phyloP scores from a whole-genome alignment of 2,329 filamentous ascomycete genomes.

The Lithohypha guttulata region DNA sequence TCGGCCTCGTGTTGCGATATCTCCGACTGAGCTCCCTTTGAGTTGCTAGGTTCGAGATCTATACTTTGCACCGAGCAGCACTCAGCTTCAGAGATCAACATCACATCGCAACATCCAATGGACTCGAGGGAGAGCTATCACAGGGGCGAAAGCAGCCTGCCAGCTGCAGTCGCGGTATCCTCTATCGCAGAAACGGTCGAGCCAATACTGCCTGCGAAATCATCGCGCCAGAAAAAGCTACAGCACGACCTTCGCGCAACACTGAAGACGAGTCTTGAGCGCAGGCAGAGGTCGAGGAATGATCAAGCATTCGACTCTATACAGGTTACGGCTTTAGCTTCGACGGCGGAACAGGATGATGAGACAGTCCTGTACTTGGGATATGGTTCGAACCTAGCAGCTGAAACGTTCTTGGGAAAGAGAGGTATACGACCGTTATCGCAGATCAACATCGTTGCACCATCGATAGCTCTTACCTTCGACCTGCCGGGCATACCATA shows the following conservation, averaged over 20 bases:
- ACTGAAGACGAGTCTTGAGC: slow-evolving; percentile 4
- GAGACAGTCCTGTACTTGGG: slow-evolving; percentile 66
- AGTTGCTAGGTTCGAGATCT: too few relatives aligned
- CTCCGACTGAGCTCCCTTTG: too few relatives aligned
- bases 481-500: slow-evolving; percentile 81
- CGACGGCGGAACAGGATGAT: neutral
- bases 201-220: neutral
- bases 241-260: neutral
- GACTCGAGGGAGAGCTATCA: too few relatives aligned
- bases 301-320: neutral
- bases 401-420: slow-evolving; percentile 64
- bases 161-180: neutral
- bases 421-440: slow-evolving; percentile 75
- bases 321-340: neutral
- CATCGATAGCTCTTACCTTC: slow-evolving; percentile 67
- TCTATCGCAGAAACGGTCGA: neutral
- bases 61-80: too few relatives aligned
- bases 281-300: slow-evolving; percentile 1
- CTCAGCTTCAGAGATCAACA: too few relatives aligned
- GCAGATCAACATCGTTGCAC: slow-evolving; percentile 70
- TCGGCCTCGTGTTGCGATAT: too few relatives aligned
- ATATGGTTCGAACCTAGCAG: slow-evolving; percentile 82
- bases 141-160: too few relatives aligned
- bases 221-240: slow-evolving; percentile 1
- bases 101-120: too few relatives aligned